Evolutionary conservation across 1,284 basidiomycete species (phyloP), one percentile per base, ranked within the genome.

Genomic region (Schizopora paradoxa): DNA sequence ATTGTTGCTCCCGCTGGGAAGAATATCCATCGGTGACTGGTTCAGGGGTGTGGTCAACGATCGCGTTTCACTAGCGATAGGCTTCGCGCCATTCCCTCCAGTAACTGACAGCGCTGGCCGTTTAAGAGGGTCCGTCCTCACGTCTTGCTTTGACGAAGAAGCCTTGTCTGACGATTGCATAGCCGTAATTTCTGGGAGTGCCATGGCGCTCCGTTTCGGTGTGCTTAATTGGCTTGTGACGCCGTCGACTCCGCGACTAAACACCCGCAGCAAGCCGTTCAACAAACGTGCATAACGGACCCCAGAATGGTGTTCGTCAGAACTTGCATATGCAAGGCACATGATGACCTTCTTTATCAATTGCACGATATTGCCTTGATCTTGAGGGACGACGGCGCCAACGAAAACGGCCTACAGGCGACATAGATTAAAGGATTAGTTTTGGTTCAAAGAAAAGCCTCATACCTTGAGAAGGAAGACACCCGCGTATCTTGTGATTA

Each of bases 241-340:
- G n/a, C 48, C 48, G 39, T 56, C 56, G 7, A 49, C 41, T 1
- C 56, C 56, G 13, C 49, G 48, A 13, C 51, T 54, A 28, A 58
- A 56, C 5, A 51, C 53, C 3, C 52, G 47, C 11, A 58, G 56
- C 14, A 58, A 46, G 19, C 55, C 56, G 29, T 58, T 56, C 18
- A 58, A 47, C 8, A 58, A 41, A 4, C 56, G 51, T 6, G 56
- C 56, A 34, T 58, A 56, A 7, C 56, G 55, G 1, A 56, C 52
- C 13, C 55, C 55, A 31, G 53, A 47, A 31, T 56, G 56, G 23
- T 54, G 52, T 34, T 54, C 54, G 14, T 52, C 53, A 8, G 49
- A 39, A 51, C 54, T 49, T 6, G 48, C 48, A 26, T 40, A 45
- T 10, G 48, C 48, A 4, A 57, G 46, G 44, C 45, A 52, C 5